Base-by-base conservation (phyloP, 2,329 filamentous ascomycete species). In the Daldinia sp. region DNA sequence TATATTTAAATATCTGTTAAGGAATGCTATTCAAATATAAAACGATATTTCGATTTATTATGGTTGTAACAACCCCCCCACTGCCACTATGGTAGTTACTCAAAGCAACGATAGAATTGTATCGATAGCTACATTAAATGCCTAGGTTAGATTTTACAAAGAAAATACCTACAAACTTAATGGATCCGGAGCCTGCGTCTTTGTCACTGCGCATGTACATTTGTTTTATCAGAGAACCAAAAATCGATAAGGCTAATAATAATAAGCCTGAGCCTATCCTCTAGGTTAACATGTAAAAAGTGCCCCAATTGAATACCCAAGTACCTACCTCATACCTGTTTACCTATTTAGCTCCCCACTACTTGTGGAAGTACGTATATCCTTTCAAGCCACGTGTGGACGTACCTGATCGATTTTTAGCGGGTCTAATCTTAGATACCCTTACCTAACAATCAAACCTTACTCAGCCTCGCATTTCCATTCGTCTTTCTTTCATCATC, bases 401-500 rank as follows among this genome's bases (percentile, higher is more conserved):
- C n/a, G 41, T 27, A 48, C 43, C 11, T 25, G 15, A 43, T 43
- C 39, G 39, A 35, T 17, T 4, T 8, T 13, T 43, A 43, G 21
- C 25, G 39, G 39, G 21, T 13, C 39, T 43, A 43, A 43, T 43
- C 11, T 43, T 25, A 43, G 19, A 25, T 23, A n/a, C n/a, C 39
- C 52, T 35, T 51, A 52, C 23, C 37, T 41, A 58, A 47, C 23
- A 47, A 32, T 32, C 48, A 4, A 37, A 51, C 19, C 41, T 34
- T 10, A 29, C 23, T 64, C 58, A 64, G 57, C 61, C 61, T 64
- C 39, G 60, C 60, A 23, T 60, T 41, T n/a, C 58, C 27, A n/a
- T 39, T 37, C 34, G 17, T 45, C 23, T 37, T 63, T 54, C 61
- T 67, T 66, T 64, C 60, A 67, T 63, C 60, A 63, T 67, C 58